These are phyloP conservation scores for Ustilago loliicola DNA, from an alignment of 1,284 basidiomycete genomes.

Conservation along the genomic window DNA sequence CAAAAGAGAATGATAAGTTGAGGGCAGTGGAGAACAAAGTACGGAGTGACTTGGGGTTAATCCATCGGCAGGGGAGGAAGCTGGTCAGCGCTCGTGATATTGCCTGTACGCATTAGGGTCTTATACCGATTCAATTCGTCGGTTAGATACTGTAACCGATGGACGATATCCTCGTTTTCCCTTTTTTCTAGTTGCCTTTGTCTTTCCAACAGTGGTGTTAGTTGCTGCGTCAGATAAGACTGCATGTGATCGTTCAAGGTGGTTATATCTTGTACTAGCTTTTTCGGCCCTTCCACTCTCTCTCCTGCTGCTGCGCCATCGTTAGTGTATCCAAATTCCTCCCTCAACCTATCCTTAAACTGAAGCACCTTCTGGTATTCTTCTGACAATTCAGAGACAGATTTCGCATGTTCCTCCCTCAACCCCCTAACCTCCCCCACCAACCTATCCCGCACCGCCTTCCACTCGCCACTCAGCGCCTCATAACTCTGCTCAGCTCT, in stretches of 20 bases:
- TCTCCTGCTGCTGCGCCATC: background rate
- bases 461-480: conserved; percentile 50
- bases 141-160: conserved; percentile 23
- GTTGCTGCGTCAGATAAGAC: background rate
- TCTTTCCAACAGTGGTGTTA: conserved; percentile 24
- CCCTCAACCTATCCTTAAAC: conserved; percentile 28
- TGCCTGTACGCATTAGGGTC: conserved; percentile 40
- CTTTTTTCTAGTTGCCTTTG: conserved; percentile 23
- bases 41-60: background rate
- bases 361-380: conserved; percentile 29
- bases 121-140: conserved; percentile 45
- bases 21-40: too few relatives aligned
- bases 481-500: conserved; percentile 59
- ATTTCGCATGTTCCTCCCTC: conserved; percentile 9
- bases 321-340: conserved; percentile 8
- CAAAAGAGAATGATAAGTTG: too few relatives aligned
- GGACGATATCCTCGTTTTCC: conserved; percentile 20
- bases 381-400: conserved; percentile 19
- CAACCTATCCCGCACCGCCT: conserved; percentile 41
- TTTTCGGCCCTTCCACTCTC: background rate
- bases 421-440: conserved; percentile 49
- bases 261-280: conserved; percentile 15
- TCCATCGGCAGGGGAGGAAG: background rate
- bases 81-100: conserved; percentile 5
- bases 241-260: conserved; percentile 17